Evolutionary conservation across 768 basidiomycete species (phyloP), one percentile per base, ranked within the genome.

Genomic region (Cystobasidium ongulense): DNA sequence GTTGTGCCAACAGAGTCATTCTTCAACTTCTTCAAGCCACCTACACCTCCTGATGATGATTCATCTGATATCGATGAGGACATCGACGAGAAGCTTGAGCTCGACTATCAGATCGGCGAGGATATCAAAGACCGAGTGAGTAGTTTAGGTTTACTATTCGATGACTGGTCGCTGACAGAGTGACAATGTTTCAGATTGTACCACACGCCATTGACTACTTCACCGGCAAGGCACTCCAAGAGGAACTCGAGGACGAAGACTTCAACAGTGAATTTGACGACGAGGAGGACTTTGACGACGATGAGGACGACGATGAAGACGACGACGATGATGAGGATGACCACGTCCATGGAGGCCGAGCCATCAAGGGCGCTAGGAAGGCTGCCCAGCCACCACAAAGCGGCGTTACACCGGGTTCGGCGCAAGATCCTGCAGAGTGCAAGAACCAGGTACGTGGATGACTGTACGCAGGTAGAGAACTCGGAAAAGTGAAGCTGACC

Each of bases 1-100:
- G 89, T 90, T 5, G 88, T 87, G 77, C 90, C 92, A 10, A 88
- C 90, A 5, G 91, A 94, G 38, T 97, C 95, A 17, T 98, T 99
- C 86, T 99, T 99, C 89, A 92, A 92, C 86, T 99, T 98, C 84
- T 99, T 99, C 86, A 83, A 84, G 66, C 91, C 92, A 11, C 92
- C 91, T 18, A 81, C 84, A 27, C 87, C 89, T 1, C 90, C 91
- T 1, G 81, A 85, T 5, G 83, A 90, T 23, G 90, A 90, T 0
- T 77, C 77, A 35, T 76, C 76, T 38, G 82, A 82, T 75, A 90
- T 92, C 0, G 90, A 91, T 27, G 90, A 91, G 64, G 93, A 92
- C 75, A 85, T 96, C 53, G 93, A 97, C 81, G 90, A 89, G 81
- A 90, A 90, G 80, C 86, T 99, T 64, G 95, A 97, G 84, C 84